Base-by-base conservation (phyloP, 805 yeast species). In the Metschnikowia chrysomelidarum region DNA sequence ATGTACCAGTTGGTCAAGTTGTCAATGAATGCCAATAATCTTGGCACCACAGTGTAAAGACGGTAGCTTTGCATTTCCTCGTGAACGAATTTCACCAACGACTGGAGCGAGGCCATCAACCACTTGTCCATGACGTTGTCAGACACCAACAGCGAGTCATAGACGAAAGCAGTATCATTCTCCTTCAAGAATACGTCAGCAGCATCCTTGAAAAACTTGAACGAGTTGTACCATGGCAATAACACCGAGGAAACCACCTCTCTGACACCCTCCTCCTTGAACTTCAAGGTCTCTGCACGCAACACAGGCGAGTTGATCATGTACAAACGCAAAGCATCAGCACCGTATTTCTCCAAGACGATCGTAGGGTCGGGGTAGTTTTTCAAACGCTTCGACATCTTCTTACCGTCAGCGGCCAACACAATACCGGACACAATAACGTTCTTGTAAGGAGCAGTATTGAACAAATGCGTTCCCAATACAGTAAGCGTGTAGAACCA, bases 161-260 rank as follows among this genome's bases (percentile, higher is more conserved):
- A 89, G 50, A 74, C 69, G 71, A 85, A 93, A 33, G 79, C 87
- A 43, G 75, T 58, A 36, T 75, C 75, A 31, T 82, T 75, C 36
- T 79, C 77, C 70, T 91, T 93, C 67, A 82, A 79, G 59, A 85
- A 75, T 36, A 93, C 67, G 17, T 87, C 85, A 48, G 89, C 84
- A 54, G 94, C 95, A 50, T 93, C 97, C 56, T 89, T 95, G 71
- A 89, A 82, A 72, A 93, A 93, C 65, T 91, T 93, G 76, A 73
- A 91, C 19, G 97, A 86, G 71, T 93, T 93, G 88, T 91, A 93
- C 98, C 98, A 94, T 53, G 99, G 99, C 55, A 93, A 73, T 56
- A 91, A 69, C 27, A 93, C 98, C 66, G 89, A 87, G 21, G 97
- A 83, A 26, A 93, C 94, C 57, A 93, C 95, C 66, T 93, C 99